phyloP scores from a whole-genome alignment of 2,329 filamentous ascomycete species.

The Seiridium cupressi region DNA sequence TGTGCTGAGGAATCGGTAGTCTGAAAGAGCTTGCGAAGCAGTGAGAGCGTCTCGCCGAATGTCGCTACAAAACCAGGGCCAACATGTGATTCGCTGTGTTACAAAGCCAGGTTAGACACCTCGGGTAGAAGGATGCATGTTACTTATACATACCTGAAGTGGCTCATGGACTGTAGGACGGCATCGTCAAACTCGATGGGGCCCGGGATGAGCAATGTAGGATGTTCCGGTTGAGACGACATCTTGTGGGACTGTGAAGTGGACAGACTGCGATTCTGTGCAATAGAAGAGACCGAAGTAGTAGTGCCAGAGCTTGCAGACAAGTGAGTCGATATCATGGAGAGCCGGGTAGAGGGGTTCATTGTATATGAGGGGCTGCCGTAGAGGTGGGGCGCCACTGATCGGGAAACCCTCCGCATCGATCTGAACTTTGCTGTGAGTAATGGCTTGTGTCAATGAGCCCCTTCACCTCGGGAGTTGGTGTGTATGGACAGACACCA shows the following conservation, averaged over 20 bases:
- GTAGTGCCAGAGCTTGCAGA: conserved; percentile 23
- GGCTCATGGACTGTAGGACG: conserved; percentile 90
- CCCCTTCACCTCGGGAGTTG: not conserved
- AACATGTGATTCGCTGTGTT: conserved; percentile 83
- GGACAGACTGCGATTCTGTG: conserved; percentile 26
- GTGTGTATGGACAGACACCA: not conserved
- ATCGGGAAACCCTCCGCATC: conserved; percentile 12
- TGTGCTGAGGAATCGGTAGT: conserved; percentile 79
- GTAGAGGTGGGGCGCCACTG: conserved; percentile 11
- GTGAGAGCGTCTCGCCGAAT: conserved; percentile 85
- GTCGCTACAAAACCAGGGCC: conserved; percentile 82
- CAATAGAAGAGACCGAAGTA: conserved; percentile 23
- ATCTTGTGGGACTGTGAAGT: conserved; percentile 39
- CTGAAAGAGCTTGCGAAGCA: conserved; percentile 93
- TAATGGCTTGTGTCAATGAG: not conserved
- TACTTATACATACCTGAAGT: conserved; percentile 68
- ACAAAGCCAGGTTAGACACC: conserved; percentile 10
- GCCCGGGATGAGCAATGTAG: conserved; percentile 88
- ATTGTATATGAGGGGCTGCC: conserved; percentile 13
- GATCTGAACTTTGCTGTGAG: conserved; percentile 1
- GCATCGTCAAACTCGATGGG: conserved; percentile 99
- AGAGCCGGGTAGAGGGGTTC: conserved; percentile 7
- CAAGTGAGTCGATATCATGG: conserved; percentile 13
- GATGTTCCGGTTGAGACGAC: conserved; percentile 61
- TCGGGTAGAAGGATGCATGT: conserved; percentile 3